Evolutionary conservation across 2,329 filamentous ascomycete genomes (phyloP), one percentile per base, ranked within the genome.

Genomic region (Calcarisporium arbuscula): DNA sequence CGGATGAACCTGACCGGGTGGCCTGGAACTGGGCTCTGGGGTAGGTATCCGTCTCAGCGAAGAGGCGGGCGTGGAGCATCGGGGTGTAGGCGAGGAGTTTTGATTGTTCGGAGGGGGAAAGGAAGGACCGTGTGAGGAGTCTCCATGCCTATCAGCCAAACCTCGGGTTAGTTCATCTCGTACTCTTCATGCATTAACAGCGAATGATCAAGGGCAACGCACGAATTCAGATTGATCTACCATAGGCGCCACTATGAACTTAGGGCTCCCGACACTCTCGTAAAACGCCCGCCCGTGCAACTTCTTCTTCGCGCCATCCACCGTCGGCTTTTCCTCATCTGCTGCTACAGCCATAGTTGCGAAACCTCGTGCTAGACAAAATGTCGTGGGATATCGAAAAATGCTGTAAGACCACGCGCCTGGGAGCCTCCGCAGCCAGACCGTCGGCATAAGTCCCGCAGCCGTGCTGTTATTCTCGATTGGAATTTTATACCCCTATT

Each of bases 151-250:
- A 28, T 12, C 29, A 11, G 20, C 16, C 6, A 19, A 17, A 27
- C 19, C 17, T 30, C 19, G 8, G 19, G 34, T 52, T 25, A 40
- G 31, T 20, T 19, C 32, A 29, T 28, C 20, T 11, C 11, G 25
- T 17, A n/a, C 14, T 12, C 7, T 16, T 22, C 12, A 25, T 25
- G 8, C 22, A 28, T 14, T n/a, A 18, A 8, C 20, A 21, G 6
- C 25, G 17, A 30, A 5, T 32, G 21, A 22, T 12, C 15, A n/a
- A 28, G 28, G 25, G 28, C 10, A 10, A 68, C 82, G 46, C 68
- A 95, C 89, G 67, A 96, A 95, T 67, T 98, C 92, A 20, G 88
- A 95, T 60, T 95, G 86, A 54, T 98, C 90, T 16, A 98, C 92
- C 92, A 98, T 98, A 22, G 92, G 92, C 21, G 92, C 92, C 36